Base-by-base conservation (phyloP, 2,329 filamentous ascomycete species). In the Fusarium oligoseptatum region DNA sequence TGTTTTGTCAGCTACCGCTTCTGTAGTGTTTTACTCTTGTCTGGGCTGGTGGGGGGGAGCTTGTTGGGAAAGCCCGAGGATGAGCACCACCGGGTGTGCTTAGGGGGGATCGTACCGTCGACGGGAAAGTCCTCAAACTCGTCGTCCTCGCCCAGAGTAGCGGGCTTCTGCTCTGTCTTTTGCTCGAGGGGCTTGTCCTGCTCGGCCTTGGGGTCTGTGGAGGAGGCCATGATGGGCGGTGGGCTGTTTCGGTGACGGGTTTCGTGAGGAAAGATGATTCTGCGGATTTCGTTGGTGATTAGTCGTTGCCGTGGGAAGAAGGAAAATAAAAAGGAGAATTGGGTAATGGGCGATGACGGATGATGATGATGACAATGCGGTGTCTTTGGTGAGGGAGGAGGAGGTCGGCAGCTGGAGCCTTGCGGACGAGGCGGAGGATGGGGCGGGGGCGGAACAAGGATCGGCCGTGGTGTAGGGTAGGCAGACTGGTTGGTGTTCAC, bases 51-150 rank as follows among this genome's bases (percentile, higher is more conserved):
- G 20, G 20, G 20, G 24, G 20, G 45, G 37, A 56, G 52, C 20
- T 27, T 14, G 50, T 15, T 17, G 34, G 22, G 22, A 11, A 11
- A 62, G 60, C 60, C 15, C n/a, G 6, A 15, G 29, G 29, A 22
- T 43, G 57, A 20, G 22, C 3, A n/a, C 12, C 3, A 17, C 15
- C n/a, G n/a, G 3, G 22, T 20, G 39, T 20, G 39, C 8, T 8
- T 12, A 6, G 37, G 11, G 15, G 5, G 15, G 32, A 32, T 81
- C 87, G 48, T 85, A 98, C 97, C 95, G 86, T 99, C 96, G 66
- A 97, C 94, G 29, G 97, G 97, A 81, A 99, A 99, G 84, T 99
- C 97, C 83, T 99, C 97, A 80, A 99, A 99, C 87, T 99, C 97
- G 84, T 99, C 97, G 81, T 99, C 97, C 83, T 99, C 97, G 84